Evolutionary conservation across 306 rosid species (phyloP).

Genomic region (Chamaecrista fasciculata): DNA sequence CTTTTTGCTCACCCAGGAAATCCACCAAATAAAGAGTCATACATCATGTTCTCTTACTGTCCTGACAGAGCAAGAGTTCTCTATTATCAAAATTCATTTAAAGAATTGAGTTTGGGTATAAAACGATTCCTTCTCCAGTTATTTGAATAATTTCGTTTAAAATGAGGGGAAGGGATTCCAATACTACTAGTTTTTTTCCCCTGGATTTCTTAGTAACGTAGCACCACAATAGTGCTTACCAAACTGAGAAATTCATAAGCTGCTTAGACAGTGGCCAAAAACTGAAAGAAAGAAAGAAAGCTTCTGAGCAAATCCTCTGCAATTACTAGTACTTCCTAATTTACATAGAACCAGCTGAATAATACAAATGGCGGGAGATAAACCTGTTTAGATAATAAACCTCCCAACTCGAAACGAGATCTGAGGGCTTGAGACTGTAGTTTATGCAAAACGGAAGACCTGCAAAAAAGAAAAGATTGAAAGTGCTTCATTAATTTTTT

Average conservation of each 20-base stretch:
- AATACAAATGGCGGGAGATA: not conserved
- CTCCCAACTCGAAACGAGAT: conserved; percentile 89
- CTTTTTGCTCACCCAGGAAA: not conserved
- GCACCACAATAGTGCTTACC: not conserved
- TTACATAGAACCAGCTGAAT: not conserved
- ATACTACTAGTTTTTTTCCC: not conserved
- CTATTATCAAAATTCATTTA: not conserved
- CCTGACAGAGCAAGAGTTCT: not conserved
- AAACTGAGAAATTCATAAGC: conserved; percentile 12
- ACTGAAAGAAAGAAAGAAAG: not conserved
- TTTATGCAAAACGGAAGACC: conserved; percentile 74
- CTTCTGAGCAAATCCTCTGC: not conserved
- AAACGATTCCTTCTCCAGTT: not conserved
- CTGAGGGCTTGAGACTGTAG: conserved; percentile 70
- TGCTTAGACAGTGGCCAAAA: not conserved
- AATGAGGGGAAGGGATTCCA: not conserved
- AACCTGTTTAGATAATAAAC: conserved; percentile 90
- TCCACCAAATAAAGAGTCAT: not conserved
- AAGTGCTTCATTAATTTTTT: not conserved
- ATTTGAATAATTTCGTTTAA: not conserved
- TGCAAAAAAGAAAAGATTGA: conserved; percentile 27
- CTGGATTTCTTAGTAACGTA: not conserved
- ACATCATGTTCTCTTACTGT: not conserved
- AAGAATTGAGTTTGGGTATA: not conserved
- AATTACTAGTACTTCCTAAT: not conserved